Evolutionary conservation across 208 protist genomes (phyloP).

Genomic region (Plasmodiophora brassicae): DNA sequence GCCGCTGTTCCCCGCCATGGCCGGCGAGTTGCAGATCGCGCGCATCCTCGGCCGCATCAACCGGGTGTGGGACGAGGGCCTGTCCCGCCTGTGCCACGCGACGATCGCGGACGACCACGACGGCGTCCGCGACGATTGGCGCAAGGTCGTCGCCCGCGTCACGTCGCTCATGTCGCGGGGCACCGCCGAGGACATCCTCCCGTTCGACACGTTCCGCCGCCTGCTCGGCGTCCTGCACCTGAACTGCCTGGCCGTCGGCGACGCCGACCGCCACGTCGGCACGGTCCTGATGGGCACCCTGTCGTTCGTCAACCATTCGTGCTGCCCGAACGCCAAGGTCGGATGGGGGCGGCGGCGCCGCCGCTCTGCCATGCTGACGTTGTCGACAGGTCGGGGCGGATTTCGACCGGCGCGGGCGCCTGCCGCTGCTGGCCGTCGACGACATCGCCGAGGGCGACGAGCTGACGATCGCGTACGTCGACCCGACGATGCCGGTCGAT

Average conservation of each 20-base stretch:
- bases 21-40: too few species aligned
- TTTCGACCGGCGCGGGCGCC: too few species aligned
- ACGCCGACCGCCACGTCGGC: neutral
- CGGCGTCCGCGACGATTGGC: too few species aligned
- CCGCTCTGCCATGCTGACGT: neutral
- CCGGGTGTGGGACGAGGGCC: too few species aligned
- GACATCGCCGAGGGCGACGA: neutral
- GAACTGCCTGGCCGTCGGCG: neutral
- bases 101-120: too few species aligned
- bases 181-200: too few species aligned
- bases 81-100: too few species aligned
- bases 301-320: conserved; percentile 13
- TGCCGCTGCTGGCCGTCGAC: neutral
- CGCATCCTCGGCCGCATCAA: too few species aligned
- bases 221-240: neutral
- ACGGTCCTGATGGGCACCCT: neutral
- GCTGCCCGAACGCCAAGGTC: neutral
- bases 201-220: neutral
- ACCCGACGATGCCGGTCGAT: neutral
- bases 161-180: too few species aligned
- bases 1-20: too few species aligned
- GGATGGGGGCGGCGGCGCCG: too few species aligned
- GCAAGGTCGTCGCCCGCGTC: too few species aligned
- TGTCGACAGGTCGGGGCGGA: neutral
- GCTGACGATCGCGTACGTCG: neutral